Conservation (phyloP, 2,329 filamentous ascomycete genomes). For the Calonectria pteridis region DNA sequence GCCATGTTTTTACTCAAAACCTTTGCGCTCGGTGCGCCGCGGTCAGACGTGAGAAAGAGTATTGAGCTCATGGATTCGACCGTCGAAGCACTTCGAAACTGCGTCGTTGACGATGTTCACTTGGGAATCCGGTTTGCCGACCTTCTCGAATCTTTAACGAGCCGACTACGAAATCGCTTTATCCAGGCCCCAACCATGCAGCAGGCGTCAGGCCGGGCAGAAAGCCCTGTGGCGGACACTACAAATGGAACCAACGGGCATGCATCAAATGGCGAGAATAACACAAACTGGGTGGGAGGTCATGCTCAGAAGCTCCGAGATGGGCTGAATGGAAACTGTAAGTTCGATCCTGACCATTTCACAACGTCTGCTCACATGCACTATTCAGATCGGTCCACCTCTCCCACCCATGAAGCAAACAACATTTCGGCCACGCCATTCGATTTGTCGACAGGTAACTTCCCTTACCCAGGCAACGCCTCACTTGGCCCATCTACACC, state of each 20-base stretch:
- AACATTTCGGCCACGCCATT: constrained; percentile 75
- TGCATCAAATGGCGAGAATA: constrained; percentile 42
- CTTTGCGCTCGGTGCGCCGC: constrained; percentile 83
- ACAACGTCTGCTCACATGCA: constrained; percentile 24
- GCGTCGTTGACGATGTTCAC: constrained; percentile 87
- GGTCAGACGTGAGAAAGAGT: constrained; percentile 81
- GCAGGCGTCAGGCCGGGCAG: constrained; percentile 55
- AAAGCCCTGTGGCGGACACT: constrained; percentile 54
- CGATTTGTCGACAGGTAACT: constrained; percentile 66
- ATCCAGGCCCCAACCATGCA: constrained; percentile 71
- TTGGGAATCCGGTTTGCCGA: constrained; percentile 87
- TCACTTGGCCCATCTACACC: constrained; percentile 66
- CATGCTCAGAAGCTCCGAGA: constrained; percentile 57
- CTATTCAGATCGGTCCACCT: constrained; percentile 50
- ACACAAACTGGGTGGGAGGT: constrained; percentile 49
- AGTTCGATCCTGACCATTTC: constrained; percentile 30
- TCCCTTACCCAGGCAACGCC: constrained; percentile 64
- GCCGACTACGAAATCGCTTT: constrained; percentile 79
- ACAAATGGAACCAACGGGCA: constrained; percentile 44
- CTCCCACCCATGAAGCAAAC: constrained; percentile 54
- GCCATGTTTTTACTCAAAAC: constrained; percentile 89
- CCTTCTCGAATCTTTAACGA: constrained; percentile 82
- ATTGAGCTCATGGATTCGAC: constrained; percentile 81
- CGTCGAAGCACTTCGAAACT: constrained; percentile 79
- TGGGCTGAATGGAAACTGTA: constrained; percentile 54